Conservation (phyloP, 2,329 filamentous ascomycete species). For the Lecanosticta acicola region DNA sequence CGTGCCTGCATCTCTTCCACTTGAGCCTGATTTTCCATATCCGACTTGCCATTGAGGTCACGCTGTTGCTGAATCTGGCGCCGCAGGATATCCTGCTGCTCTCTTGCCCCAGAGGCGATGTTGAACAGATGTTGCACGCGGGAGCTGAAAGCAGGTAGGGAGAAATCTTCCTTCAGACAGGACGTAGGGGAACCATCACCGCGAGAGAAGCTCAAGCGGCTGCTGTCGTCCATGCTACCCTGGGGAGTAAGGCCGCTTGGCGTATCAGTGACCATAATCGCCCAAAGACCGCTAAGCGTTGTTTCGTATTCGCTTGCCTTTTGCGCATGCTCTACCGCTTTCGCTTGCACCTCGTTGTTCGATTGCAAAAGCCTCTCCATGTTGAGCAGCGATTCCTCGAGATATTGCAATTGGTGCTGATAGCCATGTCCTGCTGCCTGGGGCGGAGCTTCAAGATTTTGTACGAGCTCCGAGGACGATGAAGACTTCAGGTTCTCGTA, state of each 20-base stretch:
- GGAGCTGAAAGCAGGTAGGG: constrained; percentile 66
- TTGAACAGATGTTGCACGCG: constrained; percentile 75
- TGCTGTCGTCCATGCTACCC: constrained; percentile 50
- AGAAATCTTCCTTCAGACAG: constrained; percentile 50
- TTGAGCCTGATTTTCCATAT: constrained; percentile 48
- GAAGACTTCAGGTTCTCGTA: constrained; percentile 35
- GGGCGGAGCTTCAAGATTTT: constrained; percentile 54
- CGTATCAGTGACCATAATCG: constrained; percentile 44
- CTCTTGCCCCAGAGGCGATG: constrained; percentile 69
- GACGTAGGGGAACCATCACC: constrained; percentile 11
- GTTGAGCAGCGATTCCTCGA: constrained; percentile 54
- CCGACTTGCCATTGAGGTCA: constrained; percentile 82
- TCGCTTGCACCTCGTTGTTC: constrained; percentile 18
- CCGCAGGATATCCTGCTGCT: constrained; percentile 84
- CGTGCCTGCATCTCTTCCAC: constrained; percentile 27
- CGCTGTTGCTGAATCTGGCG: constrained; percentile 94
- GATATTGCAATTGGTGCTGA: constrained; percentile 62
- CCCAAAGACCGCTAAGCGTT: constrained; percentile 48
- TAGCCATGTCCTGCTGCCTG: constrained; percentile 52
- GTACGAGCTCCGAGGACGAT: constrained; percentile 47
- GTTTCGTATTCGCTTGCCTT: constrained; percentile 53
- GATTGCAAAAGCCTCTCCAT: constrained; percentile 30
- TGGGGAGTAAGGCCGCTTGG: constrained; percentile 44
- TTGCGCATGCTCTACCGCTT: constrained; percentile 25
- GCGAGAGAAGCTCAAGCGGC: constrained; percentile 1